Evolutionary conservation across 352 stramenopile genomes (phyloP).

Genomic region (Globisporangium solare): DNA sequence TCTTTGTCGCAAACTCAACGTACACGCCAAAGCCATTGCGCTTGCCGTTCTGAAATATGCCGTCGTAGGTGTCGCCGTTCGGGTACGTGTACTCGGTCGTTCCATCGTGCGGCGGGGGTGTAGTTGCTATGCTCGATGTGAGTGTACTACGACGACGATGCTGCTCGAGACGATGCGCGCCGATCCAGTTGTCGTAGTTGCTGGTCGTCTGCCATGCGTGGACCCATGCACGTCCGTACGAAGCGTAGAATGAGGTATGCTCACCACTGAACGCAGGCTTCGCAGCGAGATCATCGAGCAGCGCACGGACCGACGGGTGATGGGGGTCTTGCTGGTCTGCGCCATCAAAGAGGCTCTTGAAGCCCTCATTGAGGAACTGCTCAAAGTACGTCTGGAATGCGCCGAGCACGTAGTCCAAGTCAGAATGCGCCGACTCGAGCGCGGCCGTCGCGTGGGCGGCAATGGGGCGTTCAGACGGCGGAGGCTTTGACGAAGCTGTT

Average conservation of each 20-base stretch:
- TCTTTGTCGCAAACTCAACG: conserved; percentile 68
- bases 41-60: conserved; percentile 54
- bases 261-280: conserved; percentile 39
- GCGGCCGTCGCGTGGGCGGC: not conserved
- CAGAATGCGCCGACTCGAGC: conserved; percentile 23
- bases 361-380: conserved; percentile 40
- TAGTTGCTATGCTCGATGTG: conserved; percentile 7
- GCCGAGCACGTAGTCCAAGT: conserved; percentile 54
- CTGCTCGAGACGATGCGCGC: conserved; percentile 23
- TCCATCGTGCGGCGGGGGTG: conserved; percentile 39
- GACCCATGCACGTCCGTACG: conserved; percentile 59
- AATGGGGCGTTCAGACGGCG: not conserved
- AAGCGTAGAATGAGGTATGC: conserved; percentile 34
- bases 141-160: conserved; percentile 15
- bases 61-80: conserved; percentile 80
- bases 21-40: conserved; percentile 76
- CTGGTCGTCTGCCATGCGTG: conserved; percentile 59
- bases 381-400: conserved; percentile 70
- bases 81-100: conserved; percentile 46
- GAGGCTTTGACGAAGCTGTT: not conserved
- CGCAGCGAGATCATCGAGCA: conserved; percentile 42
- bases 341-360: conserved; percentile 20
- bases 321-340: conserved; percentile 22
- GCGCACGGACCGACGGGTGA: conserved; percentile 36
- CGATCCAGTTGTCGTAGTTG: conserved; percentile 56